Percentiles rank a stretch among this genome's conserved stretches.
Conservation (phyloP, 1,139 yeast species). For the Scheffersomyces titani region DNA sequence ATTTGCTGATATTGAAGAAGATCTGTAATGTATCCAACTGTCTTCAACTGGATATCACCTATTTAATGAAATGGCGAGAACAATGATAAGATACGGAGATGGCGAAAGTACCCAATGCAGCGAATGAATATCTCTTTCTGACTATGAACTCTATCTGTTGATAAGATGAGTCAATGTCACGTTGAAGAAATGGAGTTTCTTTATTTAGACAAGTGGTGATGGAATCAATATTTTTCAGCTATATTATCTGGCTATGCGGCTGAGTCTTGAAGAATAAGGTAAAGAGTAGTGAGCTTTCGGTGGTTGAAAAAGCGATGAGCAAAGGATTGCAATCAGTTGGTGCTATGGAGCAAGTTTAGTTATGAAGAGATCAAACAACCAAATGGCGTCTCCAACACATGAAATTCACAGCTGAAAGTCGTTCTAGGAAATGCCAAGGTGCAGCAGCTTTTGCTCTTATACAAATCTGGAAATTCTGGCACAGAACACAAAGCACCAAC, state of each 20-base stretch:
- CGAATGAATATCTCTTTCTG: background rate
- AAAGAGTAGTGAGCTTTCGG: background rate
- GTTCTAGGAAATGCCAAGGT: background rate
- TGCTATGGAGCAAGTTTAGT: background rate
- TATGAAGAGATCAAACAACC: background rate
- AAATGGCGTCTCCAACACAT: background rate
- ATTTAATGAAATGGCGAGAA: background rate
- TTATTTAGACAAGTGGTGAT: background rate
- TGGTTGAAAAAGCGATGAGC: background rate
- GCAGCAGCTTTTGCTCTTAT: background rate
- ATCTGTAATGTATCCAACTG: no score
- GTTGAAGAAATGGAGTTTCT: background rate
- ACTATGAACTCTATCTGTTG: background rate
- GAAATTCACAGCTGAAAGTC: background rate
- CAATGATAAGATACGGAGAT: background rate
- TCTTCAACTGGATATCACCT: background rate
- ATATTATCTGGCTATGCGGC: background rate
- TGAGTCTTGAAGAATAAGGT: background rate
- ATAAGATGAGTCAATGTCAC: background rate
- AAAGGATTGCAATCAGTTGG: slow-evolving; percentile 8
- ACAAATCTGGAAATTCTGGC: background rate
- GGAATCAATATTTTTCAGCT: background rate
- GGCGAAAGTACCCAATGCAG: background rate
- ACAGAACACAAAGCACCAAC: background rate
- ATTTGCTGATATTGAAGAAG: no score